phyloP scores from a whole-genome alignment of 129 eudicot genomes.

The Dittrichia graveolens region DNA sequence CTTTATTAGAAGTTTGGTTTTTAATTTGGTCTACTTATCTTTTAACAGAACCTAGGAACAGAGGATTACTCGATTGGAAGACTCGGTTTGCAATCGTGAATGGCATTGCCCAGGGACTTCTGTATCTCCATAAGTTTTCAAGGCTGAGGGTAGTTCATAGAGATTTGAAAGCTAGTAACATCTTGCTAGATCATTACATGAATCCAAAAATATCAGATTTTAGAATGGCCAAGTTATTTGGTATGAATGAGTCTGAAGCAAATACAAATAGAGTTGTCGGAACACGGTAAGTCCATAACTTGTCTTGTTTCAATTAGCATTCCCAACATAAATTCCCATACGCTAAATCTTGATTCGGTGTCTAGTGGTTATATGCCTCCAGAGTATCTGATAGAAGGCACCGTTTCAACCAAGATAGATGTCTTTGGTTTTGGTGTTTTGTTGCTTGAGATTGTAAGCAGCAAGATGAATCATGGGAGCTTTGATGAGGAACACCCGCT shows the following conservation, averaged over 20 bases:
- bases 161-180: slow-evolving; percentile 50
- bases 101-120: slow-evolving; percentile 61
- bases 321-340: neutral
- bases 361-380: slow-evolving; percentile 57
- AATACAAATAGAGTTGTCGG: slow-evolving; percentile 51
- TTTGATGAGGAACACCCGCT: slow-evolving; percentile 39
- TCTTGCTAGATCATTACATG: slow-evolving; percentile 39
- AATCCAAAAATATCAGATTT: slow-evolving; percentile 56
- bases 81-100: slow-evolving; percentile 35
- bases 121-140: slow-evolving; percentile 53
- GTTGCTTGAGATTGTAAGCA: slow-evolving; percentile 35
- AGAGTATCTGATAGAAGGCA: slow-evolving; percentile 43
- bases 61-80: slow-evolving; percentile 39
- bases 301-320: neutral
- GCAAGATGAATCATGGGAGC: slow-evolving; percentile 43
- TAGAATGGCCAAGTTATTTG: slow-evolving; percentile 52
- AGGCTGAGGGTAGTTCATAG: slow-evolving; percentile 45
- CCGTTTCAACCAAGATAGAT: slow-evolving; percentile 41
- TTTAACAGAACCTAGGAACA: slow-evolving; percentile 27
- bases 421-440: slow-evolving; percentile 47
- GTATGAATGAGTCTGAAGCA: slow-evolving; percentile 30
- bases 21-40: slow-evolving; percentile 7
- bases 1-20: neutral
- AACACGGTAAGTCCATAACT: slow-evolving; percentile 43
- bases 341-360: slow-evolving; percentile 1